Percentiles rank a stretch among this genome's conserved stretches.
Evolutionary conservation across 129 eudicot genomes (phyloP).

Genomic region (Flaveria robusta): DNA sequence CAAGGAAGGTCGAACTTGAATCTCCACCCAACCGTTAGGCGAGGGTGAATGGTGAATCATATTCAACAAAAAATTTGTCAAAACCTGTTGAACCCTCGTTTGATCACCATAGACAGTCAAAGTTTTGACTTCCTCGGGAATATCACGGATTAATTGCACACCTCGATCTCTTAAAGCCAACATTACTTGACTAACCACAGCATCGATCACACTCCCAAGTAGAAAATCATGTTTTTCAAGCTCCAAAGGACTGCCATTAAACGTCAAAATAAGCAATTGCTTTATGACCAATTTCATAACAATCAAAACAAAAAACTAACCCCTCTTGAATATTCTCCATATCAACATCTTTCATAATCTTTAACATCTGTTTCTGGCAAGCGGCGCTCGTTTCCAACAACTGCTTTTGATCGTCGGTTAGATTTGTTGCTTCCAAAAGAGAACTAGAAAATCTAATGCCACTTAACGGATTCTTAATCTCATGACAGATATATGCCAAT

Average conservation of each 20-base stretch:
- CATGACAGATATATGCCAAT: slow-evolving; percentile 79
- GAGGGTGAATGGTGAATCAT: slow-evolving; percentile 82
- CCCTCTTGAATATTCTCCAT: slow-evolving; percentile 75
- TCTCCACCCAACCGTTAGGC: slow-evolving; percentile 87
- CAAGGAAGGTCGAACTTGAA: slow-evolving; percentile 71
- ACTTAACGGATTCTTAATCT: slow-evolving; percentile 72
- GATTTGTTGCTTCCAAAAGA: slow-evolving; percentile 62
- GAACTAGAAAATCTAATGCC: slow-evolving; percentile 85
- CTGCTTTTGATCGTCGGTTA: slow-evolving; percentile 82
- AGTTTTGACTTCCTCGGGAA: slow-evolving; percentile 83
- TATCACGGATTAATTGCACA: slow-evolving; percentile 80
- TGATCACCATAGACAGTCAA: slow-evolving; percentile 74
- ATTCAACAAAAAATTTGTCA: slow-evolving; percentile 72
- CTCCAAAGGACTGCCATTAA: slow-evolving; percentile 58
- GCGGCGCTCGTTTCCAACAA: slow-evolving; percentile 71
- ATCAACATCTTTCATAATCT: slow-evolving; percentile 79
- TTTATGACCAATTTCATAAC: not conserved
- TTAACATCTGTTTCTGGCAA: slow-evolving; percentile 82
- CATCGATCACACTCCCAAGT: slow-evolving; percentile 80
- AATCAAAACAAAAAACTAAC: slow-evolving; percentile 45
- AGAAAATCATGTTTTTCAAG: slow-evolving; percentile 78
- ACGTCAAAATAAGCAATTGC: slow-evolving; percentile 28
- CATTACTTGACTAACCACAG: slow-evolving; percentile 91
- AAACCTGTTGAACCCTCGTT: slow-evolving; percentile 77
- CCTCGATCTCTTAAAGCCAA: slow-evolving; percentile 67